Conservation (phyloP, 2,329 filamentous ascomycete species). For the Aureobasidium sp. region DNA sequence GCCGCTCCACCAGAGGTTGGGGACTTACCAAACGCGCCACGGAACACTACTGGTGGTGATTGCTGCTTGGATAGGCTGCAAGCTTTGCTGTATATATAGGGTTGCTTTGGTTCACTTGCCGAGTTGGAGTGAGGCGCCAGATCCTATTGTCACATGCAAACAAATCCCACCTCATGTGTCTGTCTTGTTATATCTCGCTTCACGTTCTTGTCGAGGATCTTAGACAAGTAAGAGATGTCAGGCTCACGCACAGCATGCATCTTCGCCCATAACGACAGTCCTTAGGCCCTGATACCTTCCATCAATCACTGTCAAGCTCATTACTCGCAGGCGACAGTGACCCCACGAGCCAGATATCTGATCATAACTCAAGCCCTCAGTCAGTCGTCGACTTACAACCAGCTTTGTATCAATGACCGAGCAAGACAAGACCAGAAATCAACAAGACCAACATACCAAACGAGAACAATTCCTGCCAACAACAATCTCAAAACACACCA, state of each 20-base stretch:
- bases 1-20: background rate
- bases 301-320: too few relatives aligned
- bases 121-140: too few relatives aligned
- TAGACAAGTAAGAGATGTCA: too few relatives aligned
- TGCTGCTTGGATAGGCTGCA: background rate
- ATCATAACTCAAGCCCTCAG: too few relatives aligned
- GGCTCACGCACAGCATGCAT: background rate
- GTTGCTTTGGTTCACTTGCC: background rate
- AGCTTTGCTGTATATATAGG: background rate
- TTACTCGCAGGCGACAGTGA: too few relatives aligned
- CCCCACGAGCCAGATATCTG: too few relatives aligned
- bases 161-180: background rate
- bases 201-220: too few relatives aligned
- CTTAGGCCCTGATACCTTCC: background rate
- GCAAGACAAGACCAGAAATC: background rate
- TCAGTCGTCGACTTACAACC: background rate
- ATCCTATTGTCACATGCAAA: background rate
- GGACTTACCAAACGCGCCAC: background rate
- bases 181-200: background rate
- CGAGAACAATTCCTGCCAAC: background rate
- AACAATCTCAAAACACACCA: background rate
- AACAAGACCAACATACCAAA: background rate
- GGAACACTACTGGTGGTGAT: background rate
- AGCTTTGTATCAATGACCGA: background rate
- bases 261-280: background rate